Evolutionary conservation across 352 stramenopile genomes (phyloP).

Genomic region (Phytopythium chamaehyphon): DNA sequence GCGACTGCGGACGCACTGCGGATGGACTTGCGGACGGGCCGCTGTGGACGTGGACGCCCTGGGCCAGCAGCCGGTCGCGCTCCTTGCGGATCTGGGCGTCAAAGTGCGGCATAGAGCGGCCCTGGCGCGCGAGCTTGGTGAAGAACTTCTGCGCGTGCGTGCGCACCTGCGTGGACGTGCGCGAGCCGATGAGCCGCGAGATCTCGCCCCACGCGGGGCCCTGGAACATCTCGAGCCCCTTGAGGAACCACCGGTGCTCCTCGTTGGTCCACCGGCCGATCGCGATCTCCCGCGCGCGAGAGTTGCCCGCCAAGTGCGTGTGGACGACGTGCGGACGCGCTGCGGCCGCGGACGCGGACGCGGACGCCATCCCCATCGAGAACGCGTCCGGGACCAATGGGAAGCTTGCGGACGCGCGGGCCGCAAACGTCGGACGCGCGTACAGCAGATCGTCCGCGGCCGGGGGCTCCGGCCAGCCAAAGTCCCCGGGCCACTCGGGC

Average conservation of each 20-base stretch:
- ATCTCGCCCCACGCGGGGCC: conserved; percentile 82
- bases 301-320: conserved; percentile 8
- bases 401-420: neutral
- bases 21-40: conserved; percentile 22
- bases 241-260: conserved; percentile 74
- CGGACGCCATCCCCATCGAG: too few relatives aligned
- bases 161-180: conserved; percentile 81
- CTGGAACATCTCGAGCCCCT: conserved; percentile 79
- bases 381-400: neutral
- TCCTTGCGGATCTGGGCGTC: conserved; percentile 74
- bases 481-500: conserved; percentile 18
- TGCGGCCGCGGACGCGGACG: conserved; percentile 13
- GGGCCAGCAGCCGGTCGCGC: conserved; percentile 45
- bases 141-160: conserved; percentile 90
- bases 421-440: conserved; percentile 4
- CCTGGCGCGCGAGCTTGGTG: conserved; percentile 73
- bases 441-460: conserved; percentile 7
- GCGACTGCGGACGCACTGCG: conserved; percentile 25
- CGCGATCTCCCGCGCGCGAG: conserved; percentile 49
- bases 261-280: conserved; percentile 75
- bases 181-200: conserved; percentile 72
- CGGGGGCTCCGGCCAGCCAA: conserved; percentile 3
- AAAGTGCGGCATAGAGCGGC: conserved; percentile 73
- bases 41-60: conserved; percentile 45
- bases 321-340: conserved; percentile 7